These are phyloP conservation scores for Omphalotus olearius DNA, from an alignment of 1,284 basidiomycete genomes.

Conservation along the genomic window DNA sequence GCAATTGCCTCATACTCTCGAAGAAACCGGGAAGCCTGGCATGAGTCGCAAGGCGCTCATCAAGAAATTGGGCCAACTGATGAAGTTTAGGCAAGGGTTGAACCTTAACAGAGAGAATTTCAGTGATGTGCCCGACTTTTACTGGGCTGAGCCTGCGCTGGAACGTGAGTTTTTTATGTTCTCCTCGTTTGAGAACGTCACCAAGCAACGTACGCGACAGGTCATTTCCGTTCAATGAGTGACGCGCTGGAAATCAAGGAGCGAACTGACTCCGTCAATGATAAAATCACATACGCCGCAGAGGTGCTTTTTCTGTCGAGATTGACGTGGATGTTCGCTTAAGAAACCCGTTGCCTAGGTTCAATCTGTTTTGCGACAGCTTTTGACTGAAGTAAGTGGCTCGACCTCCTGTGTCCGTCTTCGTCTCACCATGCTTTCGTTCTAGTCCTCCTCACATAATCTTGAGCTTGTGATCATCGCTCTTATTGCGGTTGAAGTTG, in stretches of 20 bases:
- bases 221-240: slow-evolving; percentile 80
- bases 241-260: slow-evolving; percentile 79
- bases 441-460: slow-evolving; percentile 75
- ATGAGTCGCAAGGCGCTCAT: slow-evolving; percentile 76
- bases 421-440: neutral
- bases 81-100: slow-evolving; percentile 84
- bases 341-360: slow-evolving; percentile 34
- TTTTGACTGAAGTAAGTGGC: slow-evolving; percentile 66
- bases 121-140: slow-evolving; percentile 85
- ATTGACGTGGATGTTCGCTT: slow-evolving; percentile 13
- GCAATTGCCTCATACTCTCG: slow-evolving; percentile 68
- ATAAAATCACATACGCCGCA: slow-evolving; percentile 90
- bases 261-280: slow-evolving; percentile 78
- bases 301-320: slow-evolving; percentile 47
- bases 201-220: slow-evolving; percentile 29
- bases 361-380: slow-evolving; percentile 69
- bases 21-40: slow-evolving; percentile 77
- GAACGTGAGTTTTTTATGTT: slow-evolving; percentile 52
- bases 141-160: slow-evolving; percentile 87
- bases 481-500: slow-evolving; percentile 87
- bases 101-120: slow-evolving; percentile 88
- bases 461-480: slow-evolving; percentile 92
- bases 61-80: slow-evolving; percentile 82
- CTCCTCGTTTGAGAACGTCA: neutral
- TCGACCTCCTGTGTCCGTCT: slow-evolving; percentile 5